A percentile compares a stretch with the other conserved stretches of the same genome.
Evolutionary conservation across 306 rosid species (phyloP).

Genomic region (Cotoneaster glaucophyllus): DNA sequence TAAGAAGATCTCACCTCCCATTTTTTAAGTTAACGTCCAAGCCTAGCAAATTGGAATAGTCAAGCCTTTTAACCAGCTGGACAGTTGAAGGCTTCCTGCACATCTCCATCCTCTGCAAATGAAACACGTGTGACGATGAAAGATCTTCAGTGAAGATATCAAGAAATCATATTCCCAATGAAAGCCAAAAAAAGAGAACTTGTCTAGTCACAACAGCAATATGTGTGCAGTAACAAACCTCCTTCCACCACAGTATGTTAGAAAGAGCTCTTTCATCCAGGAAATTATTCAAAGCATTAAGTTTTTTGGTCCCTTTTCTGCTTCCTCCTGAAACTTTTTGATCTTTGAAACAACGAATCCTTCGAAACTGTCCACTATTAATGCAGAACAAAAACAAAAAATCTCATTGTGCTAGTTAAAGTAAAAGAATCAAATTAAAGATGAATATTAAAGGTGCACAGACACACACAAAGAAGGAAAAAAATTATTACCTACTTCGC

Average conservation of each 20-base stretch:
- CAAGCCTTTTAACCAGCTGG: conserved; percentile 66
- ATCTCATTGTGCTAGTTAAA: not conserved
- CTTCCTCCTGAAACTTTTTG: conserved; percentile 43
- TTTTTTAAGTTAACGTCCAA: conserved; percentile 58
- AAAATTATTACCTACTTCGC: not conserved
- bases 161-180: conserved; percentile 2
- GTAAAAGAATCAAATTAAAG: not conserved
- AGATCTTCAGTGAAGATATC: conserved; percentile 9
- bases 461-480: not conserved
- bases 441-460: not conserved
- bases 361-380: conserved; percentile 28
- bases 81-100: conserved; percentile 72
- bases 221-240: conserved; percentile 34
- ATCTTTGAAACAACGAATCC: conserved; percentile 33
- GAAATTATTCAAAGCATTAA: conserved; percentile 27
- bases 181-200: not conserved
- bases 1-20: conserved; percentile 61
- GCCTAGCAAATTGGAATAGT: conserved; percentile 84
- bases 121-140: not conserved
- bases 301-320: conserved; percentile 49
- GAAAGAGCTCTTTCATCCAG: conserved; percentile 63
- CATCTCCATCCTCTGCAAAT: conserved; percentile 56
- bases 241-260: conserved; percentile 87
- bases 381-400: conserved; percentile 21
- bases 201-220: conserved; percentile 3